Conservation (phyloP, 1,284 basidiomycete species). For the Pseudozyma hubeiensis region DNA sequence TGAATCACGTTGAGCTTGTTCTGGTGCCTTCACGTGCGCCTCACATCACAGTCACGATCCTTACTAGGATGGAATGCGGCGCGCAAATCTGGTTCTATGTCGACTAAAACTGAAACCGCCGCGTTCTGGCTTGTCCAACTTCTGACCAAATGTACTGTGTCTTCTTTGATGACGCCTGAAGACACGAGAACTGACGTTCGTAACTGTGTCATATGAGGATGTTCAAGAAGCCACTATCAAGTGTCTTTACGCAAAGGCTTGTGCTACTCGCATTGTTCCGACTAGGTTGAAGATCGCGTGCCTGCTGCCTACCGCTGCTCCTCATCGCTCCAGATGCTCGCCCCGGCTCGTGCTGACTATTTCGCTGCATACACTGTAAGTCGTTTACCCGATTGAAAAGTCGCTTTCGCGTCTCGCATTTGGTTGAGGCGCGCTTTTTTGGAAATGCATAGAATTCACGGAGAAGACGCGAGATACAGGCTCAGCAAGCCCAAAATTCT, state of each 20-base stretch:
- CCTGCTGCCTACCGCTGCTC: not conserved
- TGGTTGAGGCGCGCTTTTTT: slow-evolving; percentile 1
- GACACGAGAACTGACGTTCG: not conserved
- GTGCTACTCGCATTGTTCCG: too few relatives aligned
- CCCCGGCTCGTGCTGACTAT: not conserved
- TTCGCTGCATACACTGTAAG: not conserved
- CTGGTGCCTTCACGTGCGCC: too few relatives aligned
- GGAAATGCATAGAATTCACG: not conserved
- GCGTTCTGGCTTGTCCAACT: not conserved
- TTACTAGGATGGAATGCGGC: too few relatives aligned
- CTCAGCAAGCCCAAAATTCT: not conserved
- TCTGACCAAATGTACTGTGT: not conserved
- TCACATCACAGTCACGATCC: too few relatives aligned
- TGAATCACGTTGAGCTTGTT: not conserved
- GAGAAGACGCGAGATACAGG: not conserved
- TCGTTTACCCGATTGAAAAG: not conserved
- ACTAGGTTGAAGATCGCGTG: not conserved
- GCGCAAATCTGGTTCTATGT: too few relatives aligned
- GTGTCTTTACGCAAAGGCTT: too few relatives aligned
- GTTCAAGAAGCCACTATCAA: too few relatives aligned
- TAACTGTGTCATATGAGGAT: not conserved
- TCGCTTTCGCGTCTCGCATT: slow-evolving; percentile 1
- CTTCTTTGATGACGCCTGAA: slow-evolving; percentile 15
- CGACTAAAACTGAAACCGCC: too few relatives aligned
- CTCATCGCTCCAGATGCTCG: not conserved